A percentile compares a stretch with the other conserved stretches of the same genome.
Conservation (phyloP, 305 asterid species). For the Andrographis paniculata region DNA sequence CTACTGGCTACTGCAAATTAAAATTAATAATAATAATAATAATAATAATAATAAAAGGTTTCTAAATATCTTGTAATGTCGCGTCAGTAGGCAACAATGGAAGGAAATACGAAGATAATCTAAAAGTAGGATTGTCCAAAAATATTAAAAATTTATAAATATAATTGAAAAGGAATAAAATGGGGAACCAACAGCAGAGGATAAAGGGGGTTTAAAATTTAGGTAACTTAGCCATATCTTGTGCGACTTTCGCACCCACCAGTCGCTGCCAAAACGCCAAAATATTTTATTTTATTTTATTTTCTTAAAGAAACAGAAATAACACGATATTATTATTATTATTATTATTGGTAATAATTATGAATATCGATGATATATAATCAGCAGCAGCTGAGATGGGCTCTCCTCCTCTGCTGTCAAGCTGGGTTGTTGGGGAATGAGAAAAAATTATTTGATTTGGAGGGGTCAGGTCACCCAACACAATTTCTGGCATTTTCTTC, state of each 20-base stretch:
- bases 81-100: too few relatives aligned
- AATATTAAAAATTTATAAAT: background rate
- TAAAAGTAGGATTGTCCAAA: background rate
- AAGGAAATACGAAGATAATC: too few relatives aligned
- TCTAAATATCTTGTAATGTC: conserved; percentile 3
- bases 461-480: conserved; percentile 61
- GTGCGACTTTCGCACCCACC: background rate
- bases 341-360: too few relatives aligned
- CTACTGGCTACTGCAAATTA: too few relatives aligned
- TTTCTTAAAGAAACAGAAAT: background rate
- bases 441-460: conserved; percentile 17
- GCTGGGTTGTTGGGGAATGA: conserved; percentile 44
- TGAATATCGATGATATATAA: too few relatives aligned
- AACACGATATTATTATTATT: background rate
- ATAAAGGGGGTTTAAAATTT: background rate
- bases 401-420: conserved; percentile 34
- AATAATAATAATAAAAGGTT: too few relatives aligned
- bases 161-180: background rate
- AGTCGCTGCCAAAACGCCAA: background rate
- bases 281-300: background rate
- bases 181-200: background rate
- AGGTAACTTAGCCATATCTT: background rate
- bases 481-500: conserved; percentile 11
- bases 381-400: too few relatives aligned
- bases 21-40: too few relatives aligned